These are phyloP conservation scores for Chalaropsis thielavioides DNA, from an alignment of 2,329 filamentous ascomycete species.

Conservation along the genomic window DNA sequence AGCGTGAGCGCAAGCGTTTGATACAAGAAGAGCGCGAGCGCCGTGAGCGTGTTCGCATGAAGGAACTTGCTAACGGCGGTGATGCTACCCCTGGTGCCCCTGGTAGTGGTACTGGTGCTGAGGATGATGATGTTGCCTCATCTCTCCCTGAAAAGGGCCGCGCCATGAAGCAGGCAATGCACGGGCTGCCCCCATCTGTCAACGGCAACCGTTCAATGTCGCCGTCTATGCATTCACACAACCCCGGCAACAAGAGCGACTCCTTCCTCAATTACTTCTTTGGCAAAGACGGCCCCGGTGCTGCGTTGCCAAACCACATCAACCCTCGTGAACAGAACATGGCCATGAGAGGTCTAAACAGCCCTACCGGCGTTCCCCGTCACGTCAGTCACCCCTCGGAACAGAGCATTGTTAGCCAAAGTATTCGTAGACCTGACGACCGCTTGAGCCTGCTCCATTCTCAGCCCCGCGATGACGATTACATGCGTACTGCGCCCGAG, in stretches of 20 bases:
- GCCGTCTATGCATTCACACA: slow-evolving; percentile 52
- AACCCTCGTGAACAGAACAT: slow-evolving; percentile 17
- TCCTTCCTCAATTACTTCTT: slow-evolving; percentile 99
- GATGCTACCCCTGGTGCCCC: slow-evolving; percentile 24
- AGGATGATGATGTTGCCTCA: slow-evolving; percentile 24
- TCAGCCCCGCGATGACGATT: slow-evolving; percentile 32
- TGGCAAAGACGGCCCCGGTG: slow-evolving; percentile 60
- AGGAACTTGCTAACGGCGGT: slow-evolving; percentile 67
- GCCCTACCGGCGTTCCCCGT: slow-evolving; percentile 26
- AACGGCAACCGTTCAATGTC: slow-evolving; percentile 55
- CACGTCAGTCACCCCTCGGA: slow-evolving; percentile 70
- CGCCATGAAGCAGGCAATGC: slow-evolving; percentile 5
- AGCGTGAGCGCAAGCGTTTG: slow-evolving; percentile 70
- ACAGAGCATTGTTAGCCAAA: slow-evolving; percentile 61
- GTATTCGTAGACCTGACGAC: slow-evolving; percentile 58
- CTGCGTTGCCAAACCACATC: slow-evolving; percentile 28
- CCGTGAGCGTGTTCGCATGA: slow-evolving; percentile 66
- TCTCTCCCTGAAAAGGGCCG: slow-evolving; percentile 16
- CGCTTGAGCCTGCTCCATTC: slow-evolving; percentile 36
- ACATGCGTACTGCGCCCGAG: slow-evolving; percentile 27
- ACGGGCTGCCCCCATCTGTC: slow-evolving; percentile 25
- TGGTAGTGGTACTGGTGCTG: slow-evolving; percentile 23
- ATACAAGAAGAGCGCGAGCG: slow-evolving; percentile 75
- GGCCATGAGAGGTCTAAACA: slow-evolving; percentile 15
- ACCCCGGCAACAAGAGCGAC: slow-evolving; percentile 54